phyloP scores from a whole-genome alignment of 2,329 filamentous ascomycete genomes.

The Ophiosphaerella korrae region DNA sequence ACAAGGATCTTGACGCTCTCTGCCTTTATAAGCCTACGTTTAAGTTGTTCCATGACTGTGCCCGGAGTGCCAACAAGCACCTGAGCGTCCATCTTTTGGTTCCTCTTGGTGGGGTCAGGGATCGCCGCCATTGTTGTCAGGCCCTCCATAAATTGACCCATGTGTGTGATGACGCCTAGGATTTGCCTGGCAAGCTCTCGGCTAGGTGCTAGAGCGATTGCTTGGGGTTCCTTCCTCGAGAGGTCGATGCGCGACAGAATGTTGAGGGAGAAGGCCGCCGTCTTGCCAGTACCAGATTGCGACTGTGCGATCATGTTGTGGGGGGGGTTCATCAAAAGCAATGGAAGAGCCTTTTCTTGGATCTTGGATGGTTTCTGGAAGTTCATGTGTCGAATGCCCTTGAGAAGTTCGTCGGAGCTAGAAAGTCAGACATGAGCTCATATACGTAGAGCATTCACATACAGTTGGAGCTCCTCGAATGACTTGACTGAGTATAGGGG shows the following conservation, averaged over 20 bases:
- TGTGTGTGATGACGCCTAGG: slow-evolving; percentile 77
- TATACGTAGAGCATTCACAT: slow-evolving; percentile 46
- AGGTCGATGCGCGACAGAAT: slow-evolving; percentile 87
- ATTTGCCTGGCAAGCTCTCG: slow-evolving; percentile 96
- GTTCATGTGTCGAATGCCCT: slow-evolving; percentile 78
- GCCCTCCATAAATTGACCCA: slow-evolving; percentile 81
- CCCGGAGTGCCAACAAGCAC: slow-evolving; percentile 93
- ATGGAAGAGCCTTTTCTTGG: slow-evolving; percentile 89
- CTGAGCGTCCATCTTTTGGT: slow-evolving; percentile 71
- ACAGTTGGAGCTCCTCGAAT: slow-evolving; percentile 88
- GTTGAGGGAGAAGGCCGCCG: slow-evolving; percentile 92
- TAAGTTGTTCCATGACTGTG: slow-evolving; percentile 86
- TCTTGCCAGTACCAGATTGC: slow-evolving; percentile 99
- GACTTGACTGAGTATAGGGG: slow-evolving; percentile 83
- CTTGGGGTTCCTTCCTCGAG: slow-evolving; percentile 73
- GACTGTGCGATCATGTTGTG: slow-evolving; percentile 96
- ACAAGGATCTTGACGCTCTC: slow-evolving; percentile 80
- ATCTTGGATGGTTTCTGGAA: slow-evolving; percentile 98
- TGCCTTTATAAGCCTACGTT: slow-evolving; percentile 73
- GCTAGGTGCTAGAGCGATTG: slow-evolving; percentile 86
- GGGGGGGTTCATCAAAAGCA: slow-evolving; percentile 85
- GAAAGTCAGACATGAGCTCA: slow-evolving; percentile 12
- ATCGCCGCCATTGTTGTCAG: slow-evolving; percentile 82
- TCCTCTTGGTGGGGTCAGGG: slow-evolving; percentile 73
- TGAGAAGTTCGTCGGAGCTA: slow-evolving; percentile 52